Evolutionary conservation across 805 yeast species (phyloP), one percentile per base, ranked within the genome.

Genomic region (Yueomyces sinensis): DNA sequence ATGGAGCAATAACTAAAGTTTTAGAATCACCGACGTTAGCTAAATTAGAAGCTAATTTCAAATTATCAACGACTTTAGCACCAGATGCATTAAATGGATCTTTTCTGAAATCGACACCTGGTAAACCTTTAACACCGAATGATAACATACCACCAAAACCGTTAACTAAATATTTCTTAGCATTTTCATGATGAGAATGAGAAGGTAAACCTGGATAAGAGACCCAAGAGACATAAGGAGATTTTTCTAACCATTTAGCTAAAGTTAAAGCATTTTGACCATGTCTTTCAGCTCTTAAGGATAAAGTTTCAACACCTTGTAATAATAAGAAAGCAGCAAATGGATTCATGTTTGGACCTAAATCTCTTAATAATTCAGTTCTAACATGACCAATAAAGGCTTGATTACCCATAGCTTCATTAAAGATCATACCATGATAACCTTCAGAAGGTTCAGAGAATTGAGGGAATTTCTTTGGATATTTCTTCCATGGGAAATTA

Each of bases 1-100:
- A 87, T 44, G 98, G 98, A 36, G 95, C 87, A 59, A 89, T 89
- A 38, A 89, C 94, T 55, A 89, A 70, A 31, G 97, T 83, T 66
- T 89, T 91, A 33, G 89, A 77, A 54, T 89, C 98, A 55, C 98
- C 98, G 39, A 89, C 96, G 52, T 89, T 89, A 33, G 98, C 97
- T 55, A 91, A 74, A 65, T 86, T 82, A 23, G 94, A 79, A 37
- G 94, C 93, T 38, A 91, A 62, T 60, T 83, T 73, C 59, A 91
- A 72, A 47, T 62, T 64, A 59, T 87, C 95, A 40, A 83, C 95
- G 40, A 86, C 83, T 47, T 67, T 70, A 36, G 89, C 87, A 47
- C 94, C 84, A 29, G 87, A 73, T 44, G 76, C 80, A 47, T 73
- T 56, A 65, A 81, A 82, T 42, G 75, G 78, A 40, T 67, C 65